Evolutionary conservation across 495 filamentous ascomycete genomes (phyloP).

Genomic region (Chaetomium cochliodes): DNA sequence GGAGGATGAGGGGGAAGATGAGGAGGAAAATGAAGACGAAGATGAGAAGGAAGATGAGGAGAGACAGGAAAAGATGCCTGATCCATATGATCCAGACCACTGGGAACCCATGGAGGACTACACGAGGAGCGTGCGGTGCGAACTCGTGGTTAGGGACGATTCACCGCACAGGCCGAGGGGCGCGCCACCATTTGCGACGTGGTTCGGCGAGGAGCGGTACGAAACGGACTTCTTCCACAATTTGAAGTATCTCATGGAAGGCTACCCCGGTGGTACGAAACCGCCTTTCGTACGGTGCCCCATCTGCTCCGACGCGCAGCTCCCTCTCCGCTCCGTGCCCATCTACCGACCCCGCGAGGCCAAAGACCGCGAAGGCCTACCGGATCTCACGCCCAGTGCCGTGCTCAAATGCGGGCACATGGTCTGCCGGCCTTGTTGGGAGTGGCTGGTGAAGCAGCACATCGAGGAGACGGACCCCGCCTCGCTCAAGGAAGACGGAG

Average conservation of each 20-base stretch:
- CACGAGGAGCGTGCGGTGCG: too few relatives aligned
- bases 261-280: background rate
- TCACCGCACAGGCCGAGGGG: background rate
- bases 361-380: background rate
- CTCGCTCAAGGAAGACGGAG: background rate
- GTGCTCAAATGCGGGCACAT: conserved; percentile 9
- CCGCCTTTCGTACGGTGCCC: conserved; percentile 4
- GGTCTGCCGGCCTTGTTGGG: conserved; percentile 11
- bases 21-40: too few relatives aligned
- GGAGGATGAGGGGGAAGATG: too few relatives aligned
- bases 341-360: background rate
- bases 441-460: background rate
- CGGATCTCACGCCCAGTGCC: background rate
- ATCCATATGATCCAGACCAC: too few relatives aligned
- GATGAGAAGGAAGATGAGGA: too few relatives aligned
- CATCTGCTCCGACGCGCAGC: conserved; percentile 5
- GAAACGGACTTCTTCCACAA: background rate
- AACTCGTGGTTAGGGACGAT: too few relatives aligned
- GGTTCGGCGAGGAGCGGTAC: background rate
- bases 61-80: too few relatives aligned
- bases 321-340: background rate
- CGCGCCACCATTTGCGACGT: background rate
- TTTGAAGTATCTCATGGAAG: background rate
- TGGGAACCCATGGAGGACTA: too few relatives aligned
- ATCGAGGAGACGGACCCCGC: background rate